Percentiles rank a stretch among this genome's conserved stretches.
Conservation (phyloP, 1,139 yeast species). For the Geotrichum cucujoidarum region DNA sequence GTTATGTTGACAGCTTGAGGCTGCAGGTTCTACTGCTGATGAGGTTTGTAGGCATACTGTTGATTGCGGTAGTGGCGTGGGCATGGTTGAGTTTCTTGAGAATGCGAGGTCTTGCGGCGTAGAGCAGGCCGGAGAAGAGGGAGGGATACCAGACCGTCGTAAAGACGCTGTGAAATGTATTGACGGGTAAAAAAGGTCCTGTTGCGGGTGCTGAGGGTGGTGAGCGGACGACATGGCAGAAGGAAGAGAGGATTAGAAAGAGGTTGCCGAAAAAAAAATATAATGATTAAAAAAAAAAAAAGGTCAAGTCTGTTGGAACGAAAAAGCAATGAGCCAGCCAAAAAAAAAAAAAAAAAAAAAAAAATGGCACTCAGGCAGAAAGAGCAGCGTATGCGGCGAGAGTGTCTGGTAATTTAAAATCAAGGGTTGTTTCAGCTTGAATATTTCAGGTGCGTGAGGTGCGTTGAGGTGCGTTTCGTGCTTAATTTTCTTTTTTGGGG, state of each 20-base stretch:
- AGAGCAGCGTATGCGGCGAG: too few relatives aligned
- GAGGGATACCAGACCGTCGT: not conserved
- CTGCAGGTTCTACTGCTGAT: too few relatives aligned
- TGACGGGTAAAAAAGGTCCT: not conserved
- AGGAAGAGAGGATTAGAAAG: not conserved
- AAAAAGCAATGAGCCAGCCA: too few relatives aligned
- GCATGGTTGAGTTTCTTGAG: not conserved
- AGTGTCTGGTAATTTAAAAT: not conserved
- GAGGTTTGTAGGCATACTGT: not conserved
- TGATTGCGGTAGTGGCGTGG: not conserved
- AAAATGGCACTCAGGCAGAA: too few relatives aligned
- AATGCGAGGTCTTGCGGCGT: not conserved
- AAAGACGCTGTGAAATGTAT: too few relatives aligned
- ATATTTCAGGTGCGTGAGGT: too few relatives aligned
- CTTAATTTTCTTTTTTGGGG: too few relatives aligned
- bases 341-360: too few relatives aligned
- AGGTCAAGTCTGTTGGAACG: too few relatives aligned
- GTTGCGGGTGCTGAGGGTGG: not conserved
- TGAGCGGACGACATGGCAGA: not conserved
- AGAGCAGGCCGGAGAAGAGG: slow-evolving; percentile 1
- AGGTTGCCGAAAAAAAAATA: not conserved
- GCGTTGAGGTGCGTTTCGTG: too few relatives aligned
- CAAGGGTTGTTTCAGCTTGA: not conserved
- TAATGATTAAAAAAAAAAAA: not conserved
- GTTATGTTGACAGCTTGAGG: too few relatives aligned